A percentile compares a stretch with the other conserved stretches of the same genome.
These are phyloP conservation scores for Leptodermis oblonga DNA, from an alignment of 257 asterid genomes.

Conservation along the genomic window DNA sequence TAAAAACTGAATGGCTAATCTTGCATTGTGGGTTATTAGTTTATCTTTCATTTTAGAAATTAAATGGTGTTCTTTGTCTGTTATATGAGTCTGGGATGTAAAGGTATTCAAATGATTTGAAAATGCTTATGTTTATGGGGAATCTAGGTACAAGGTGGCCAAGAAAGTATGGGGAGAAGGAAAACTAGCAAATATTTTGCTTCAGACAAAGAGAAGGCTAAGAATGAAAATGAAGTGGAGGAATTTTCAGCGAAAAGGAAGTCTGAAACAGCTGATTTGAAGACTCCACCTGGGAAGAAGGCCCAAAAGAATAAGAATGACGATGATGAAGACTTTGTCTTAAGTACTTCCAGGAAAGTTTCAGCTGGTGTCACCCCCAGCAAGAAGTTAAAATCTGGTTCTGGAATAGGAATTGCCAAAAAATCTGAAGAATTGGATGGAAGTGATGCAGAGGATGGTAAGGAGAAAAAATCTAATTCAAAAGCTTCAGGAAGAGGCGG, in stretches of 20 bases:
- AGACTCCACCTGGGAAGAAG: conserved; percentile 54
- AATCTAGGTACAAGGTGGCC: conserved; percentile 50
- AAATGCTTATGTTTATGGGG: conserved; percentile 10
- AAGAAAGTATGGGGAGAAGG: conserved; percentile 66
- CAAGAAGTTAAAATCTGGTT: conserved; percentile 66
- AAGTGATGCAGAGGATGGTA: conserved; percentile 52
- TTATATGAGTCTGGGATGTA: neutral
- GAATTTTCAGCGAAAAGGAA: conserved; percentile 55
- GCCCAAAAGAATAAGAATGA: conserved; percentile 59
- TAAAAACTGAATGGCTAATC: neutral
- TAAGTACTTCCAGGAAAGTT: conserved; percentile 44
- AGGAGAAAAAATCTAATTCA: conserved; percentile 37
- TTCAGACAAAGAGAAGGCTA: conserved; percentile 38
- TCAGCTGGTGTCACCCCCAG: conserved; percentile 43
- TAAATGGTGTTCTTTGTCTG: neutral
- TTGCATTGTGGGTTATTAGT: neutral
- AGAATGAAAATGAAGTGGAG: conserved; percentile 53
- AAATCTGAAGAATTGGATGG: conserved; percentile 39
- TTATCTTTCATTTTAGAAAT: neutral
- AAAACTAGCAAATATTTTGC: conserved; percentile 93
- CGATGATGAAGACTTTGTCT: conserved; percentile 71
- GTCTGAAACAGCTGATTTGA: conserved; percentile 41
- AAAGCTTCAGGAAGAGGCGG: conserved; percentile 74
- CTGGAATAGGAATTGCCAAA: conserved; percentile 56
- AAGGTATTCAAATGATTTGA: neutral